Evolutionary conservation across 169 alveolate species (phyloP).

Genomic region (Toxoplasma gondii): DNA sequence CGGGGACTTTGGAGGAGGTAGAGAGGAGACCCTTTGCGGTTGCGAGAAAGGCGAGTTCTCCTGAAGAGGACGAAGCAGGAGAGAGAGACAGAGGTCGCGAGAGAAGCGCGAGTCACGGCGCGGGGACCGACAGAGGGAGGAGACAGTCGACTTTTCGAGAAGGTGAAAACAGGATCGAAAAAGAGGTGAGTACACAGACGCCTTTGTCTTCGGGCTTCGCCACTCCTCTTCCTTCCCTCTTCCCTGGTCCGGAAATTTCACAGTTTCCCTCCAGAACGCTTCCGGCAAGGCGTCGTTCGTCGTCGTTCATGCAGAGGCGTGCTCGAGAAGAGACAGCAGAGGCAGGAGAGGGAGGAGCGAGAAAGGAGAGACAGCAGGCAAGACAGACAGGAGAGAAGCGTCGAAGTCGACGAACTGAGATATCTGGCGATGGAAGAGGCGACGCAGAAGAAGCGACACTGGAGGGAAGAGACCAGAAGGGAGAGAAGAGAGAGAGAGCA

Average conservation of each 20-base stretch:
- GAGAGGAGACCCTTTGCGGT: background rate
- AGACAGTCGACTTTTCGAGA: background rate
- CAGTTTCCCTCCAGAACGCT: background rate
- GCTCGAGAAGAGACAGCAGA: background rate
- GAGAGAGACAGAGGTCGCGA: background rate
- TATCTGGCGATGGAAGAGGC: too few species aligned
- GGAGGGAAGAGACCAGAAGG: background rate
- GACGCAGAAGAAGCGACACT: background rate
- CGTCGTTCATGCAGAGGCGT: too few species aligned
- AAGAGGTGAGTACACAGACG: background rate
- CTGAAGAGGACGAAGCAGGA: background rate
- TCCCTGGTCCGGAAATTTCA: background rate
- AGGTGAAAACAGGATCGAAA: background rate
- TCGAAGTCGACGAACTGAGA: background rate
- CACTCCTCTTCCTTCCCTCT: background rate
- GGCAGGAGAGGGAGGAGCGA: slow-evolving; percentile 10
- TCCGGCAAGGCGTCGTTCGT: background rate
- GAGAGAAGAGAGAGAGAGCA: background rate
- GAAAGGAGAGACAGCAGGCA: background rate
- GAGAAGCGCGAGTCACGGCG: background rate
- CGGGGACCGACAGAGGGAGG: background rate
- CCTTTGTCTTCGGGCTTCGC: background rate
- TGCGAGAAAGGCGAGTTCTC: background rate
- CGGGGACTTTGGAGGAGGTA: background rate
- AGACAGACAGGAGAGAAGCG: background rate